Percentiles rank a stretch among this genome's conserved stretches.
phyloP scores from a whole-genome alignment of 78 protist genomes.

The Dictyostelium intermedium region DNA sequence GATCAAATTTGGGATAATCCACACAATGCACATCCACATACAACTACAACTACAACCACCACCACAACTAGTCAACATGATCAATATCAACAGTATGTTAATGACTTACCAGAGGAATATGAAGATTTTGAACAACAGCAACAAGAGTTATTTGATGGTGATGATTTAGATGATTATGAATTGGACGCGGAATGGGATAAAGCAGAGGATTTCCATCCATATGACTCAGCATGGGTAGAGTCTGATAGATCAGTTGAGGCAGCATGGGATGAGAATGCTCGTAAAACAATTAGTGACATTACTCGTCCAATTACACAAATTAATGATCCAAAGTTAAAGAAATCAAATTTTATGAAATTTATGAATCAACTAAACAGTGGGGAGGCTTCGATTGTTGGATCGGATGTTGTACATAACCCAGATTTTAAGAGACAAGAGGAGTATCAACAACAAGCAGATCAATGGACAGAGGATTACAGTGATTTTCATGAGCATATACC shows the following conservation, averaged over 20 bases:
- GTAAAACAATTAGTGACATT: constrained; percentile 28
- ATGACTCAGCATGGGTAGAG: constrained; percentile 44
- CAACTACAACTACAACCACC: background rate
- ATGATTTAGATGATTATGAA: constrained; percentile 8
- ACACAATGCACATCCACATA: background rate
- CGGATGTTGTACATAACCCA: constrained; percentile 24
- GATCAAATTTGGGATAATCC: constrained; percentile 33
- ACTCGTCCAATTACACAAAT: constrained; percentile 67
- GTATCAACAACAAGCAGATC: background rate
- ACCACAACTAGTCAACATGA: background rate
- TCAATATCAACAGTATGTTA: background rate
- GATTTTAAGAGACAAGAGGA: background rate
- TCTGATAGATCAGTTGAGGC: constrained; percentile 35
- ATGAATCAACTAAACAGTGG: constrained; percentile 72
- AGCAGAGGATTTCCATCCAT: constrained; percentile 21
- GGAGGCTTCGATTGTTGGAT: constrained; percentile 43
- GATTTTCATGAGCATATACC: constrained; percentile 12
- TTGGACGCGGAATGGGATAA: background rate
- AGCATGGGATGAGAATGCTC: constrained; percentile 66
- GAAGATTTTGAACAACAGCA: constrained; percentile 17
- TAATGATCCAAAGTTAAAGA: constrained; percentile 70
- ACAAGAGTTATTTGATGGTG: background rate
- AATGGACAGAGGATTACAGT: constrained; percentile 20
- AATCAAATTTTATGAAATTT: constrained; percentile 71
- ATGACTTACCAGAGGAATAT: constrained; percentile 2